Base-by-base conservation (phyloP, 1,284 basidiomycete genomes). In the Malassezia furfur region DNA sequence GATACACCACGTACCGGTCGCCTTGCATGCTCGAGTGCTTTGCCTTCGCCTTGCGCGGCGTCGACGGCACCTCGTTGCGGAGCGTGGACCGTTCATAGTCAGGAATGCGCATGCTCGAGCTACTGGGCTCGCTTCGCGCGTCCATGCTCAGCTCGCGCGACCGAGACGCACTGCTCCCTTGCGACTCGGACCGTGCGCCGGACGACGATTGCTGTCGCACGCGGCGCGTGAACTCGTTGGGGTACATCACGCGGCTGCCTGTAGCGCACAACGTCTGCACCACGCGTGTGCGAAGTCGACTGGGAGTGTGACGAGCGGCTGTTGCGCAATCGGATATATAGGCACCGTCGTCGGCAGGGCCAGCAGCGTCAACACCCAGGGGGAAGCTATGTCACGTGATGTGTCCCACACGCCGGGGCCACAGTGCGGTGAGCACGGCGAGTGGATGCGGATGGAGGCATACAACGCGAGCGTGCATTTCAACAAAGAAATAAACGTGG, bases 161-260 rank as follows among this genome's bases (percentile, higher is more conserved):
- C 19, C 5, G 30, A 1, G 19, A 12, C 19, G 32, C n/a, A 14
- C 30, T 35, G 44, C 41, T 44, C 10, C 31, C 40, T 6, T 43
- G 21, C 28, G 22, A 14, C 25, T 14, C 32, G 3, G 17, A 21
- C 35, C 22, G 45, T 28, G 45, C 57, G 31, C 54, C 58, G 25
- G 65, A 63, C 7, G 64, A 59, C 25, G 63, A 66, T 32, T 68
- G 65, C 45, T 57, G 63, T 1, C 67, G 54, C 14, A 68, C 57
- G 40, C 67, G 47, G 12, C 64, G 59, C 21, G 63, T 67, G 39
- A 68, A 67, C 22, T 68, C 67, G 48, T 65, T 64, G 46, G 69
- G 63, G 60, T 70, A 68, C 68, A 70, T 70, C 45, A 35, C 50
- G 30, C 30, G 34, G 31, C 50, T 7, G 17, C 11, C 12, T 3